These are phyloP conservation scores for Coemansia sp. DNA, from an alignment of 192 early-diverging fungal species.

Conservation along the genomic window DNA sequence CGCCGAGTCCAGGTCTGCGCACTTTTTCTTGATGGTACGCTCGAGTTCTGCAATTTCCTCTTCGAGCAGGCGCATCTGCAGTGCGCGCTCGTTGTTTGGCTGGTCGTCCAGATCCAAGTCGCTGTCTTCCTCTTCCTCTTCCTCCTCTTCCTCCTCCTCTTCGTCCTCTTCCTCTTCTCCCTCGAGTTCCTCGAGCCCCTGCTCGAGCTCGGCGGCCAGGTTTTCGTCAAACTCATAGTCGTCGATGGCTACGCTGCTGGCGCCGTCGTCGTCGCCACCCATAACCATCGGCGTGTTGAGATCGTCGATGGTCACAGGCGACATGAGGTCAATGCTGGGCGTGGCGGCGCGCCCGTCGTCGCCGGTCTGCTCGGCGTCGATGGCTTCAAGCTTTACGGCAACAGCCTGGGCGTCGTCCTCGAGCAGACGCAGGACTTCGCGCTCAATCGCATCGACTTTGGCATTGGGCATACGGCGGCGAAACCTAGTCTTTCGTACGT, in stretches of 20 bases:
- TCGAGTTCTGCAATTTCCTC: constrained; percentile 47
- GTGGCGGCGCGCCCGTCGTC: constrained; percentile 32
- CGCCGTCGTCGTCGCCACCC: constrained; percentile 22
- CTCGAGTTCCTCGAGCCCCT: constrained; percentile 32
- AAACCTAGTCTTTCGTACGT: constrained; percentile 32
- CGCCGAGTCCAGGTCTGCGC: constrained; percentile 40
- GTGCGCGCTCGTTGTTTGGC: constrained; percentile 34
- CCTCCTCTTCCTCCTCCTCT: constrained; percentile 34
- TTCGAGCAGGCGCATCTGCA: constrained; percentile 38
- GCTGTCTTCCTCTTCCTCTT: constrained; percentile 20
- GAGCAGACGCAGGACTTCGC: constrained; percentile 33
- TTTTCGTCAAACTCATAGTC: constrained; percentile 45
- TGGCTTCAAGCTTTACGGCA: constrained; percentile 35
- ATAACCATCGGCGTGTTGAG: constrained; percentile 37
- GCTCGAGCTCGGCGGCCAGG: constrained; percentile 39
- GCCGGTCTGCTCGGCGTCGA: constrained; percentile 19
- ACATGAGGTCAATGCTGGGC: constrained; percentile 41
- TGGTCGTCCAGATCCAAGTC: constrained; percentile 23
- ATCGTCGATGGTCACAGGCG: constrained; percentile 40
- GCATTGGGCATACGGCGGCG: constrained; percentile 21
- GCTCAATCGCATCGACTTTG: constrained; percentile 33
- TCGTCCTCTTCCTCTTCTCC: constrained; percentile 33
- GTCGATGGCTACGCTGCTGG: constrained; percentile 43
- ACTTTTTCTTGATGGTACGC: constrained; percentile 31
- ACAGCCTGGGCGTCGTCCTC: constrained; percentile 43